phyloP scores from a whole-genome alignment of 495 filamentous ascomycete species.

The Penicillium manginii region DNA sequence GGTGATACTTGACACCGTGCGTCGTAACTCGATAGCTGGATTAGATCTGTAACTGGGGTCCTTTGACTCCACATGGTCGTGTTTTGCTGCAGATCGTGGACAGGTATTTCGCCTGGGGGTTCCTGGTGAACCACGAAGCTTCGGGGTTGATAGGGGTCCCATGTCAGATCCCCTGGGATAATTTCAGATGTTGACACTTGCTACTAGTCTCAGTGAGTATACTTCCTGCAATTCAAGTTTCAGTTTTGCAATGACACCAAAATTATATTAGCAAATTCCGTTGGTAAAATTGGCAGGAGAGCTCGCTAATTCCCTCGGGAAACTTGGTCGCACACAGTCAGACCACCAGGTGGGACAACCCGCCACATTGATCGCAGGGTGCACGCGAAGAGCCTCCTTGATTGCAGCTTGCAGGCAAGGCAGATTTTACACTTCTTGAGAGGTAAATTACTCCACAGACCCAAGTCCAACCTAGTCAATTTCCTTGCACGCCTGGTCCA shows the following conservation, averaged over 20 bases:
- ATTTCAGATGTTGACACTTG: too few relatives aligned
- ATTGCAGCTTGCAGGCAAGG: slow-evolving; percentile 40
- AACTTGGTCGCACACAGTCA: slow-evolving; percentile 20
- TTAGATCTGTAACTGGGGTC: slow-evolving; percentile 27
- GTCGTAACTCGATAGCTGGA: slow-evolving; percentile 8
- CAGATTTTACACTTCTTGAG: slow-evolving; percentile 27
- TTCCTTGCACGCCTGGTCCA: slow-evolving; percentile 28
- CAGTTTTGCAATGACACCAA: too few relatives aligned
- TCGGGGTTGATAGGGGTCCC: slow-evolving; percentile 1
- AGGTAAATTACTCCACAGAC: slow-evolving; percentile 14
- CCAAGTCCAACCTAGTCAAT: slow-evolving; percentile 21
- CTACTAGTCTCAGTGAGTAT: too few relatives aligned
- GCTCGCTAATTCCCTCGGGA: slow-evolving; percentile 28
- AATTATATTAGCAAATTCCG: too few relatives aligned
- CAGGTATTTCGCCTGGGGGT: slow-evolving; percentile 15
- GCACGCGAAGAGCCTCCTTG: slow-evolving; percentile 57
- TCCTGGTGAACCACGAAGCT: slow-evolving; percentile 21
- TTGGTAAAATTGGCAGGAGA: neutral
- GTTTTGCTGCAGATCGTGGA: slow-evolving; percentile 3
- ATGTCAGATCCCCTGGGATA: too few relatives aligned
- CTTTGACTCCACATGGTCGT: slow-evolving; percentile 22
- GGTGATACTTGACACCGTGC: neutral
- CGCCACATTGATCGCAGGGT: slow-evolving; percentile 54
- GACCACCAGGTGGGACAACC: slow-evolving; percentile 36
- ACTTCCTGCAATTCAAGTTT: too few relatives aligned